phyloP scores from a whole-genome alignment of 345 rosid genomes.

The Eucalyptus erythrocorys region DNA sequence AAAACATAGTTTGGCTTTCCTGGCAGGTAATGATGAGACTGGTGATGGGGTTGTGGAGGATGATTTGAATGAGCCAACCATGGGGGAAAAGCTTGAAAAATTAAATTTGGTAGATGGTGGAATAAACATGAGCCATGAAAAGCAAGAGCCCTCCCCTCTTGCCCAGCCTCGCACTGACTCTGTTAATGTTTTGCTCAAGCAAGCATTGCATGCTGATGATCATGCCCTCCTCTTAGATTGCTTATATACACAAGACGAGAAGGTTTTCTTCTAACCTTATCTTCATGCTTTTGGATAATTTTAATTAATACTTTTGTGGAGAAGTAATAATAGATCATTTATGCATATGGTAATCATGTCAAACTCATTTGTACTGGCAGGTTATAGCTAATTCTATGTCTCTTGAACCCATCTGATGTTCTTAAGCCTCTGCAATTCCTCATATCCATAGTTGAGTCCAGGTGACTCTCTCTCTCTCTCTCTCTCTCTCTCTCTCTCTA shows the following conservation, averaged over 20 bases:
- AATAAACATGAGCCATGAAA: slow-evolving; percentile 11
- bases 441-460: slow-evolving; percentile 58
- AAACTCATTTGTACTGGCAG: slow-evolving; percentile 17
- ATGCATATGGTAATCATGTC: neutral
- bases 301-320: neutral
- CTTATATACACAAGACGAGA: slow-evolving; percentile 77
- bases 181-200: slow-evolving; percentile 67
- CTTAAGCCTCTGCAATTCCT: slow-evolving; percentile 68
- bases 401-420: slow-evolving; percentile 66
- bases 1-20: neutral
- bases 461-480: slow-evolving; percentile 39
- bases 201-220: slow-evolving; percentile 85
- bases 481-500: neutral
- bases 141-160: slow-evolving; percentile 10
- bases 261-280: slow-evolving; percentile 26
- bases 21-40: slow-evolving; percentile 45
- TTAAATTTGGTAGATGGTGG: slow-evolving; percentile 30
- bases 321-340: neutral
- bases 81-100: slow-evolving; percentile 78
- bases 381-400: slow-evolving; percentile 81
- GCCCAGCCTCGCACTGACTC: slow-evolving; percentile 79
- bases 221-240: slow-evolving; percentile 82
- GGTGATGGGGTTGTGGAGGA: slow-evolving; percentile 60
- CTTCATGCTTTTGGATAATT: neutral
- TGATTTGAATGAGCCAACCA: slow-evolving; percentile 72